phyloP scores from a whole-genome alignment of 192 early-diverging fungal genomes.

The Podila horticola region DNA sequence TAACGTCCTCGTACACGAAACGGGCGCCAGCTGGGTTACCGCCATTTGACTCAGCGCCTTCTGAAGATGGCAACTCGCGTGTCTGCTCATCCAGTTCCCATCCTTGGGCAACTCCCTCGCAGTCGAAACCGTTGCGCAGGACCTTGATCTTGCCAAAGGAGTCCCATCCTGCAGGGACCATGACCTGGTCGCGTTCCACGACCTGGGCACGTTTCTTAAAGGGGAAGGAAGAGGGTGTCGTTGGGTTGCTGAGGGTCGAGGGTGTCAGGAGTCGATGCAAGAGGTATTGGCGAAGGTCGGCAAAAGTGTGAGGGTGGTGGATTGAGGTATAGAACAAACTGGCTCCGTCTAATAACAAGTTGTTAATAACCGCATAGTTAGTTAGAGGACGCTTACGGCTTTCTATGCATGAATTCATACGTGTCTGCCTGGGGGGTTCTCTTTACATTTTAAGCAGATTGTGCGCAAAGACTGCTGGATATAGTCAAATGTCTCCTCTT shows the following conservation, averaged over 20 bases:
- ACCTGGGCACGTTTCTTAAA: constrained; percentile 81
- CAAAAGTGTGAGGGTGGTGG: constrained; percentile 79
- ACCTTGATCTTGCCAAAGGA: constrained; percentile 88
- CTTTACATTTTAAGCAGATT: constrained; percentile 88
- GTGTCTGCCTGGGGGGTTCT: background rate
- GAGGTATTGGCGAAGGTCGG: constrained; percentile 82
- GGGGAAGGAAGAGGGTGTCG: constrained; percentile 53
- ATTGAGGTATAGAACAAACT: constrained; percentile 91
- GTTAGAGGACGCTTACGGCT: background rate
- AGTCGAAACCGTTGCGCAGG: constrained; percentile 79
- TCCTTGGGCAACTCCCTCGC: constrained; percentile 64
- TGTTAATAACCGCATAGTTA: too few species aligned
- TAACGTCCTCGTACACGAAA: constrained; percentile 69
- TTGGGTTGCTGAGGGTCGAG: constrained; percentile 28
- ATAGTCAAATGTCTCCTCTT: constrained; percentile 95
- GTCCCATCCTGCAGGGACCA: constrained; percentile 96
- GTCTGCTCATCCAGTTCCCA: constrained; percentile 66
- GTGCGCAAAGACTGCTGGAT: constrained; percentile 93
- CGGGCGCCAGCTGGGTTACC: constrained; percentile 60
- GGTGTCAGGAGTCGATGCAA: constrained; percentile 75
- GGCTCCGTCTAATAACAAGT: constrained; percentile 78
- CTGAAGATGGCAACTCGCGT: constrained; percentile 1
- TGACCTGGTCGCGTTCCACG: constrained; percentile 87
- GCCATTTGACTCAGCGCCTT: constrained; percentile 14
- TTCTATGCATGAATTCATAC: background rate